A percentile compares a stretch with the other conserved stretches of the same genome.
Evolutionary conservation across 106 monocot species (phyloP).

Genomic region (Phalaenopsis equestris): DNA sequence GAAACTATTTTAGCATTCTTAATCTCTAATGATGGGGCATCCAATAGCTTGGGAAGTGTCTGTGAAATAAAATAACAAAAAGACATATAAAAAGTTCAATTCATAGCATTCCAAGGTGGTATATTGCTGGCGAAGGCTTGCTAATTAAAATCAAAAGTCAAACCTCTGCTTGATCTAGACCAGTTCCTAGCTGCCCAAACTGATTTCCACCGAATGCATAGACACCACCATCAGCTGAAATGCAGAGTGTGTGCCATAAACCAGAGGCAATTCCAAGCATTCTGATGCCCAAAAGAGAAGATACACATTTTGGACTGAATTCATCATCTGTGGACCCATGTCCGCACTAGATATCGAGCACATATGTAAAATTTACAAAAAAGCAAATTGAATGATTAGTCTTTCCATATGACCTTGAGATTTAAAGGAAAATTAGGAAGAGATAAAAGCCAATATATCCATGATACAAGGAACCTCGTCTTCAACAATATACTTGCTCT

Average conservation of each 20-base stretch:
- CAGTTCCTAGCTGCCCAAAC: conserved; percentile 94
- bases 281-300: conserved; percentile 74
- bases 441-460: conserved; percentile 27
- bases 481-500: conserved; percentile 59
- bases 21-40: conserved; percentile 59
- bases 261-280: conserved; percentile 73
- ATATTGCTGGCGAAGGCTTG: neutral
- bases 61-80: conserved; percentile 11
- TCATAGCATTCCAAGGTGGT: neutral
- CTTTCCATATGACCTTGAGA: neutral
- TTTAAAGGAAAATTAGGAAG: conserved; percentile 8
- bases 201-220: conserved; percentile 98
- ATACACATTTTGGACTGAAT: conserved; percentile 79
- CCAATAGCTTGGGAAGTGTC: conserved; percentile 79
- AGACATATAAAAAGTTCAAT: neutral
- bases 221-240: conserved; percentile 70
- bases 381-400: conserved; percentile 17
- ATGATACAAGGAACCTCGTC: conserved; percentile 50
- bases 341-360: conserved; percentile 59
- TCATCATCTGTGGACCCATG: conserved; percentile 90
- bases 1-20: conserved; percentile 60
- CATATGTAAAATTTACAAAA: conserved; percentile 12
- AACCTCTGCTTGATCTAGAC: conserved; percentile 89
- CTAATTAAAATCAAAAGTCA: neutral
- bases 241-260: conserved; percentile 92